Conservation (phyloP, 306 rosid genomes). For the Quercus agrifolia region DNA sequence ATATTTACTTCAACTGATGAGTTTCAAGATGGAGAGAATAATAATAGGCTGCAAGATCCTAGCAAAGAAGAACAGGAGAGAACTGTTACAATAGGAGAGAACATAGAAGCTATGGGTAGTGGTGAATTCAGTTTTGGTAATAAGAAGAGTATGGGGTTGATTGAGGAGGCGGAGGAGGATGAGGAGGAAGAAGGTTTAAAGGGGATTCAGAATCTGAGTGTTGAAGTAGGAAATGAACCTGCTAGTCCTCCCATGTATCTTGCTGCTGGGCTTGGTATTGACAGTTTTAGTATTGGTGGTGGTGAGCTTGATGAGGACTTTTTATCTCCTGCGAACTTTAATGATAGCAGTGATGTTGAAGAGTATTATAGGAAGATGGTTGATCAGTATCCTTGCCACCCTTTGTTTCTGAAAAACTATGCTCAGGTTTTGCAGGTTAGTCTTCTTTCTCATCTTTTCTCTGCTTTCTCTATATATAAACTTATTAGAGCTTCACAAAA, state of each 20-base stretch:
- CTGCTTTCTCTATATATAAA: neutral
- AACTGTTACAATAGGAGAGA: slow-evolving; percentile 25
- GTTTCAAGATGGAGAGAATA: slow-evolving; percentile 19
- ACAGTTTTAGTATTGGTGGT: slow-evolving; percentile 5
- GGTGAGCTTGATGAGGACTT: slow-evolving; percentile 25
- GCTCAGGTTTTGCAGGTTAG: slow-evolving; percentile 67
- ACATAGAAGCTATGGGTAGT: slow-evolving; percentile 17
- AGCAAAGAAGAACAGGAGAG: slow-evolving; percentile 30
- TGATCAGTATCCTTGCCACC: slow-evolving; percentile 58
- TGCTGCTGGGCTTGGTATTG: slow-evolving; percentile 67
- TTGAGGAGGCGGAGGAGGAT: slow-evolving; percentile 56
- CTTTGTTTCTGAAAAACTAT: slow-evolving; percentile 60
- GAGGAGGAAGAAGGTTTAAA: slow-evolving; percentile 26
- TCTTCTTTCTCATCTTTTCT: neutral
- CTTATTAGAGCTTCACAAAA: neutral
- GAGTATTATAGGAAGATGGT: slow-evolving; percentile 52
- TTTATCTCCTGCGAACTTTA: slow-evolving; percentile 26
- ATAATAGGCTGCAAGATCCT: slow-evolving; percentile 17
- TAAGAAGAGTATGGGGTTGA: slow-evolving; percentile 47
- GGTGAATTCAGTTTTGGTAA: slow-evolving; percentile 47
- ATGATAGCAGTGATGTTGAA: slow-evolving; percentile 39
- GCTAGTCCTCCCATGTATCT: slow-evolving; percentile 65
- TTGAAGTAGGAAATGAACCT: slow-evolving; percentile 40
- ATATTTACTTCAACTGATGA: slow-evolving; percentile 34
- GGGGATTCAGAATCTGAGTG: slow-evolving; percentile 23